These are phyloP conservation scores for Nicotiana sylvestris DNA, from an alignment of 257 asterid species.

Conservation along the genomic window DNA sequence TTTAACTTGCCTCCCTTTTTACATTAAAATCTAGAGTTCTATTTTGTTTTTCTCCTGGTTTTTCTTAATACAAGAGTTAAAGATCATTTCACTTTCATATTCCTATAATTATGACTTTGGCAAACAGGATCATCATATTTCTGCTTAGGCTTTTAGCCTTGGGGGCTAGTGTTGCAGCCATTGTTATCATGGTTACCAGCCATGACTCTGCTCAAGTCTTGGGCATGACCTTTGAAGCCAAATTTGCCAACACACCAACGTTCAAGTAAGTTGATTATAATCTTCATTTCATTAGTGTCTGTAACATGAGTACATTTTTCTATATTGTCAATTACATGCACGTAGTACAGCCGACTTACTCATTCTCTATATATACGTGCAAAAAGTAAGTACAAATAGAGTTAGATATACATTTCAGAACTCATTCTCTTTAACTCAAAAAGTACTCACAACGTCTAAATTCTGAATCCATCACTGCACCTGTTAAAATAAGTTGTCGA, in stretches of 20 bases:
- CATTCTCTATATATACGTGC: neutral
- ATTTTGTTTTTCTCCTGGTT: neutral
- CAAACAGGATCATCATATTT: slow-evolving; percentile 44
- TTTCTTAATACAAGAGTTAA: neutral
- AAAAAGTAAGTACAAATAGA: neutral
- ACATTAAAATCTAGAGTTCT: neutral
- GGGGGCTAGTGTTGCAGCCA: slow-evolving; percentile 52
- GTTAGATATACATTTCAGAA: neutral
- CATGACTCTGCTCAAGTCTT: slow-evolving; percentile 56
- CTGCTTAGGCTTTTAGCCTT: slow-evolving; percentile 70
- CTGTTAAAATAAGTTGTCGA: neutral
- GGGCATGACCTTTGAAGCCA: slow-evolving; percentile 66
- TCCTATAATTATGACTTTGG: slow-evolving; percentile 32
- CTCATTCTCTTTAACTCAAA: neutral
- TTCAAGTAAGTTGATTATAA: slow-evolving; percentile 42
- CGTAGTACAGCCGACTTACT: too few relatives aligned
- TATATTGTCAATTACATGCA: neutral
- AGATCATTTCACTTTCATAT: neutral
- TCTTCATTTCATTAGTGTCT: neutral
- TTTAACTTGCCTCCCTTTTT: neutral
- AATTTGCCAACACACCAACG: slow-evolving; percentile 59
- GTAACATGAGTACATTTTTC: neutral
- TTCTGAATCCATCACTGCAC: neutral
- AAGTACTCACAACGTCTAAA: neutral
- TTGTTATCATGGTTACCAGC: slow-evolving; percentile 55